phyloP scores from a whole-genome alignment of 345 rosid species.

The Diplotaxis tenuifolia region DNA sequence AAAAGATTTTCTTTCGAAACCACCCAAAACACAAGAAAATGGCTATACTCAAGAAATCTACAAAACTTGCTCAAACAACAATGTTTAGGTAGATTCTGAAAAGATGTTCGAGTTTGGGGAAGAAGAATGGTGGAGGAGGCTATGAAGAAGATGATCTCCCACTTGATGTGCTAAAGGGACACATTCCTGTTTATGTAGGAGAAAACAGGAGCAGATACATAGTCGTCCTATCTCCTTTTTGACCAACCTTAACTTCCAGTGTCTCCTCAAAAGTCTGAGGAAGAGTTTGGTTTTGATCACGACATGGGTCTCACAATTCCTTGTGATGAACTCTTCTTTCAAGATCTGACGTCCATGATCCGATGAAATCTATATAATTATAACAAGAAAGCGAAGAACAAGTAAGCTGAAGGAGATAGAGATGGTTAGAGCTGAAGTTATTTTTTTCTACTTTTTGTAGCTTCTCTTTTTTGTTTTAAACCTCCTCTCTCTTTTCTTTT shows the following conservation, averaged over 20 bases:
- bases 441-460: background rate
- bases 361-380: background rate
- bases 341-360: background rate
- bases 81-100: background rate
- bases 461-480: background rate
- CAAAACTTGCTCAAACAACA: background rate
- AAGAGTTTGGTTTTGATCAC: too few species aligned
- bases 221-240: too few species aligned
- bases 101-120: background rate
- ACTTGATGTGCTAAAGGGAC: background rate
- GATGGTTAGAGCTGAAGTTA: background rate
- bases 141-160: background rate
- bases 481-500: background rate
- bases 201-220: background rate
- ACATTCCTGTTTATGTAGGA: background rate
- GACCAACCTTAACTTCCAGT: too few species aligned
- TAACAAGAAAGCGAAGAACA: background rate
- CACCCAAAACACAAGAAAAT: background rate
- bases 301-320: too few species aligned
- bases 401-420: background rate
- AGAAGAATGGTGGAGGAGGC: background rate
- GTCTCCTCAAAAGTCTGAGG: too few species aligned
- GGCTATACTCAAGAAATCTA: background rate
- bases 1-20: background rate
- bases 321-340: too few species aligned